phyloP scores from a whole-genome alignment of 75 land plant species.

The Pinus tabuliformis region DNA sequence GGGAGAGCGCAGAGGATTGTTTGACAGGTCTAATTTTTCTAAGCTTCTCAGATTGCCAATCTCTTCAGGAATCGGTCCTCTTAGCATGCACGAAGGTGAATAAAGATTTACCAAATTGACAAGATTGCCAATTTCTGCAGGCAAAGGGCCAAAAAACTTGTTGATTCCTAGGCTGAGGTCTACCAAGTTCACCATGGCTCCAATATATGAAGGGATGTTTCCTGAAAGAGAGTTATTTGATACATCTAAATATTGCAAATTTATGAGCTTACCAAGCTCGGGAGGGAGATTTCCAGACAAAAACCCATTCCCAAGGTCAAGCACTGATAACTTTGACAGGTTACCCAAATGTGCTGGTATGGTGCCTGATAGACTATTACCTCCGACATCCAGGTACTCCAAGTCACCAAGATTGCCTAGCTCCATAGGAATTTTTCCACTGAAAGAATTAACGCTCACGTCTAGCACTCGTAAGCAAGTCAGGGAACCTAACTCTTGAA shows the following conservation, averaged over 20 bases:
- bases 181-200: slow-evolving; percentile 8
- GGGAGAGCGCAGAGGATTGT: slow-evolving; percentile 21
- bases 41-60: slow-evolving; percentile 19
- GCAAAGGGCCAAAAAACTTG: slow-evolving; percentile 22
- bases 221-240: slow-evolving; percentile 21
- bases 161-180: slow-evolving; percentile 16
- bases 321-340: slow-evolving; percentile 20
- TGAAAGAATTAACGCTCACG: slow-evolving; percentile 21
- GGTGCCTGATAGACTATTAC: slow-evolving; percentile 36
- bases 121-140: slow-evolving; percentile 14
- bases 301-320: slow-evolving; percentile 12
- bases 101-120: slow-evolving; percentile 14
- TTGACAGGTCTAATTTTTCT: slow-evolving; percentile 14
- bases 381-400: slow-evolving; percentile 30
- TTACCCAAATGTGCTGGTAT: slow-evolving; percentile 35
- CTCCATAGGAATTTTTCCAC: slow-evolving; percentile 43
- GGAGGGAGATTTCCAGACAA: slow-evolving; percentile 16
- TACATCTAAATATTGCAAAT: slow-evolving; percentile 23
- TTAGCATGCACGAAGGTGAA: slow-evolving; percentile 9
- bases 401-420: slow-evolving; percentile 33
- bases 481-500: slow-evolving; percentile 22
- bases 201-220: slow-evolving; percentile 21
- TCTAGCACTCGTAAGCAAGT: slow-evolving; percentile 6
- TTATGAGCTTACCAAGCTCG: slow-evolving; percentile 1
- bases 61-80: slow-evolving; percentile 19